Conservation (phyloP, 163 green algal genomes). For the Scenedesmus sp. region DNA sequence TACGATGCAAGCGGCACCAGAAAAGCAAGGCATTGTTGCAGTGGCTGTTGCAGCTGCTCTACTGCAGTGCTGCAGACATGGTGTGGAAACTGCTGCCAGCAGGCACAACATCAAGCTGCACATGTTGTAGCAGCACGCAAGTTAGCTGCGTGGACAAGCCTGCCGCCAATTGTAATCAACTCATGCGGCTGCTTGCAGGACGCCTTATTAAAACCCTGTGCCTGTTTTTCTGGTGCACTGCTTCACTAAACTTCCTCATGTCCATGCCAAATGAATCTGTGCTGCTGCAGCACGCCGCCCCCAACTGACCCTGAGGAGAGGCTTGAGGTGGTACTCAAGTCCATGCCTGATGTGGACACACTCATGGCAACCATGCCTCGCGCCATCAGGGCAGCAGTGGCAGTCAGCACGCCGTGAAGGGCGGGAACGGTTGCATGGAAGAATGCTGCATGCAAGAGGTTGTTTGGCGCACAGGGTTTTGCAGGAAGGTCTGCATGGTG, state of each 20-base stretch:
- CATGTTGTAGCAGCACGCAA: no score
- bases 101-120: background rate
- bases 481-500: no score
- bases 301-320: conserved; percentile 51
- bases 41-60: background rate
- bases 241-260: no score
- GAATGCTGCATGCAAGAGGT: no score
- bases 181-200: no score
- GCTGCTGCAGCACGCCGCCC: conserved; percentile 45
- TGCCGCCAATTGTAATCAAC: no score
- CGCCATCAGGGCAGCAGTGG: conserved; percentile 58
- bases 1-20: background rate
- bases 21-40: background rate
- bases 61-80: no score
- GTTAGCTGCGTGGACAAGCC: no score
- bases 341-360: conserved; percentile 58
- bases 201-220: no score
- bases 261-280: background rate
- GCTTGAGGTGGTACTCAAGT: conserved; percentile 52
- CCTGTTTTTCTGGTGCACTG: no score
- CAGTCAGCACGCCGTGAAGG: background rate
- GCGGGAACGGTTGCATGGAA: no score
- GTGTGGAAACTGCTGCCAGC: background rate
- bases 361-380: conserved; percentile 64
- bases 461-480: no score